Percentiles rank a stretch among this genome's conserved stretches.
These are phyloP conservation scores for Rhynchospora tenuis DNA, from an alignment of 176 grass and related monocot species.

Conservation along the genomic window DNA sequence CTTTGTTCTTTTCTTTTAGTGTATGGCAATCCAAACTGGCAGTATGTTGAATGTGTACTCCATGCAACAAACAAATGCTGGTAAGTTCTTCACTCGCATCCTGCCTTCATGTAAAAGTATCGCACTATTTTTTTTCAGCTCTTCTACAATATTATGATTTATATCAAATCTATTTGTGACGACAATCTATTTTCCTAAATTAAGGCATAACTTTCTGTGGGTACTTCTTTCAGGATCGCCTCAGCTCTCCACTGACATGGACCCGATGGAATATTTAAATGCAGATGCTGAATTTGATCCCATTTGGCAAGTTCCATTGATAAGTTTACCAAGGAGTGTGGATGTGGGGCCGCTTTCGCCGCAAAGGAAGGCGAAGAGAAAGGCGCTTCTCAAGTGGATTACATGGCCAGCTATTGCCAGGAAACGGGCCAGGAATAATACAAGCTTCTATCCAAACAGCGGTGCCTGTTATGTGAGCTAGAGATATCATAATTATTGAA, in stretches of 20 bases:
- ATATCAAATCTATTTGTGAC: background rate
- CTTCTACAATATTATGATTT: background rate
- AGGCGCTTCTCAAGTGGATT: background rate
- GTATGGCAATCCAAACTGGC: background rate
- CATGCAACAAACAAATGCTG: background rate
- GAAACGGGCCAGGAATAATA: background rate
- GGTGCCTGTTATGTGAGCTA: background rate
- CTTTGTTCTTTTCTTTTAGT: background rate
- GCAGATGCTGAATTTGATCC: background rate
- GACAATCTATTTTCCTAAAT: background rate
- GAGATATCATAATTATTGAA: no score
- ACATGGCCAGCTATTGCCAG: background rate
- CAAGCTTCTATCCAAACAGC: background rate
- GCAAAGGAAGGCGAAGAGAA: background rate
- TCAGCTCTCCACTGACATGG: background rate
- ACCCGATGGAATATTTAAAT: background rate
- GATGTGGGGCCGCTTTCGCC: background rate
- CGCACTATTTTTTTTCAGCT: no score
- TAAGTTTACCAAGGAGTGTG: background rate
- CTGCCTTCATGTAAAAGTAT: no score
- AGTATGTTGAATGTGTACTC: background rate
- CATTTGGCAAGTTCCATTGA: background rate
- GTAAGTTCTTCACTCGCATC: no score
- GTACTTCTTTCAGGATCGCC: background rate
- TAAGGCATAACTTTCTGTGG: background rate